Percentiles rank a stretch among this genome's conserved stretches.
Conservation (phyloP, 768 basidiomycete genomes). For the Strobilomyces confusus region DNA sequence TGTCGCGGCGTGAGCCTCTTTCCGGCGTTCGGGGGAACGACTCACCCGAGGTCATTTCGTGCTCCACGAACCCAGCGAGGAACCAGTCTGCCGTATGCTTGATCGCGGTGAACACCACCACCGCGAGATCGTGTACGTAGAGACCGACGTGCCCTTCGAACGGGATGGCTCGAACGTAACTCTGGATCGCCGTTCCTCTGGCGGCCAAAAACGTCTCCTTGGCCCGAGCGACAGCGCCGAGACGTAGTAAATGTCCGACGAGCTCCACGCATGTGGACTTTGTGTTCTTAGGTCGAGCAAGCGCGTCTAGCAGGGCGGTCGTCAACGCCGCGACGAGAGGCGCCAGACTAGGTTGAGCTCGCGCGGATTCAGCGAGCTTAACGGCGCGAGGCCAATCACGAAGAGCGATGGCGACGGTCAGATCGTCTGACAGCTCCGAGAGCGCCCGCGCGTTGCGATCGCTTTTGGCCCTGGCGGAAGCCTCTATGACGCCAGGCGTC, state of each 20-base stretch:
- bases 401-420: constrained; percentile 87
- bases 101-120: constrained; percentile 90
- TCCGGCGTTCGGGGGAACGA: constrained; percentile 2
- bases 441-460: constrained; percentile 85
- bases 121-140: constrained; percentile 83
- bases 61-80: constrained; percentile 91
- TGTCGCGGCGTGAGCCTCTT: background rate
- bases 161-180: constrained; percentile 78
- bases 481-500: constrained; percentile 26
- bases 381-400: constrained; percentile 87
- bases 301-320: constrained; percentile 62
- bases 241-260: constrained; percentile 66
- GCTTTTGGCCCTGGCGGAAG: constrained; percentile 65
- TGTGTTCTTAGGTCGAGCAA: constrained; percentile 72
- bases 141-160: constrained; percentile 86
- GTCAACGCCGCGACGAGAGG: constrained; percentile 66
- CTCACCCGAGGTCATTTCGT: constrained; percentile 89
- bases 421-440: constrained; percentile 86
- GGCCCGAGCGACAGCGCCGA: constrained; percentile 76
- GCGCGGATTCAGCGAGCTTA: constrained; percentile 80
- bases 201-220: constrained; percentile 79
- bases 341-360: constrained; percentile 59
- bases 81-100: constrained; percentile 99
- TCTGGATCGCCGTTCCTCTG: constrained; percentile 67
- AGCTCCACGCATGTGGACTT: constrained; percentile 72